Base-by-base conservation (phyloP, 139 green algal species). In the Microglena sp. region DNA sequence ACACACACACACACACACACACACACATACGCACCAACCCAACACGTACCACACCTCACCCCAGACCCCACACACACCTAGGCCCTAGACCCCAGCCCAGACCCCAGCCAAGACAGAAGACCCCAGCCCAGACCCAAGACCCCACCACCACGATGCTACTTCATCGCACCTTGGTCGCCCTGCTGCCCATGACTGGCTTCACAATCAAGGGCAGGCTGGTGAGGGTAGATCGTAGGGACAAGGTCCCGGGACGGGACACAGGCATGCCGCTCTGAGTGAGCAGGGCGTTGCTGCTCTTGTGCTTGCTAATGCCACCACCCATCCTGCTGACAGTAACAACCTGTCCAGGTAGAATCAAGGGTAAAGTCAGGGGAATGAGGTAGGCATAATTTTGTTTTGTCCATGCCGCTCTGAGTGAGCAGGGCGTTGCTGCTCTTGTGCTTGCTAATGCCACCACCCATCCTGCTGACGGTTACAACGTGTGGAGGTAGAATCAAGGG, bases 191-290 rank as follows among this genome's bases (percentile, higher is more conserved):
- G 22, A 81, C 57, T 26, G 79, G 79, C 18, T 57, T 73, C 0
- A 63, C 69, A 45, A 86, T 82, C 28, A 83, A 73, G 8, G 63
- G 31, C 34, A 86, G 75, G 70, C 67, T 86, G 36, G 79, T 86
- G 55, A 71, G 72, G 21, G 75, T 86, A 44, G 69, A 68, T 44
- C 79, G 79, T 45, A 73, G 63, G n/a, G 64, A 75, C 30, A 61
- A 64, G n/a, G 62, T 62, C 29, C 77, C 77, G 2, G 66, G 55
- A 4, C 73, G 65, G 63, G 68, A 55, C 44, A 79, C 63, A 33
- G 73, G 77, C 27, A 59, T 53, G 15, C 62, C 72, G 34, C 56
- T 68, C 0, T 68, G 76, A 5, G 67, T 36, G 24, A 70, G 58
- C 45, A 79, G 72, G 28, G 50, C 65, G 53, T 68, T 77, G 2